These are phyloP conservation scores for Mallotus nudiflorus DNA, from an alignment of 345 rosid species.

Conservation along the genomic window DNA sequence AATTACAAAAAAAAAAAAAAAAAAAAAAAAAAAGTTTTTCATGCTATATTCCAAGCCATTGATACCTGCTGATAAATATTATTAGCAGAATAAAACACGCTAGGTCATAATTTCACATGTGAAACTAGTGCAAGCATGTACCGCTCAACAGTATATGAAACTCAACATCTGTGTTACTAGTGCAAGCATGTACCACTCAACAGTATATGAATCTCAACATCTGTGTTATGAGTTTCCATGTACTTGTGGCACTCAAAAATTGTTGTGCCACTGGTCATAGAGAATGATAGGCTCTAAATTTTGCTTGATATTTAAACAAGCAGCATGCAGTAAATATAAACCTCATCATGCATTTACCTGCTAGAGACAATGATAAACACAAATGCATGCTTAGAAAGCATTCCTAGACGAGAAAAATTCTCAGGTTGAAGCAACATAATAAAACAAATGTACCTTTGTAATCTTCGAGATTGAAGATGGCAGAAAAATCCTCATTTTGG, in stretches of 20 bases:
- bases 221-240: background rate
- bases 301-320: background rate
- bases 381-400: slow-evolving; percentile 4
- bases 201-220: background rate
- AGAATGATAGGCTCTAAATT: background rate
- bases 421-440: background rate
- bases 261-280: background rate
- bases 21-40: too few species aligned
- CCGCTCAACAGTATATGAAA: background rate
- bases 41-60: too few species aligned
- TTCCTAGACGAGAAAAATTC: background rate
- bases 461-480: slow-evolving; percentile 89
- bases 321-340: background rate
- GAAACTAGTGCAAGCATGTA: background rate
- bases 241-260: background rate
- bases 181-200: background rate
- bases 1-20: too few species aligned
- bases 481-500: slow-evolving; percentile 79
- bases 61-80: background rate
- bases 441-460: slow-evolving; percentile 64
- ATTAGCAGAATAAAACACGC: background rate
- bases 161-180: too few species aligned
- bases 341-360: background rate
- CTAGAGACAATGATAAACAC: background rate
- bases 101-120: background rate